phyloP scores from a whole-genome alignment of 306 rosid species.

The Trichosanthes cucumerina region DNA sequence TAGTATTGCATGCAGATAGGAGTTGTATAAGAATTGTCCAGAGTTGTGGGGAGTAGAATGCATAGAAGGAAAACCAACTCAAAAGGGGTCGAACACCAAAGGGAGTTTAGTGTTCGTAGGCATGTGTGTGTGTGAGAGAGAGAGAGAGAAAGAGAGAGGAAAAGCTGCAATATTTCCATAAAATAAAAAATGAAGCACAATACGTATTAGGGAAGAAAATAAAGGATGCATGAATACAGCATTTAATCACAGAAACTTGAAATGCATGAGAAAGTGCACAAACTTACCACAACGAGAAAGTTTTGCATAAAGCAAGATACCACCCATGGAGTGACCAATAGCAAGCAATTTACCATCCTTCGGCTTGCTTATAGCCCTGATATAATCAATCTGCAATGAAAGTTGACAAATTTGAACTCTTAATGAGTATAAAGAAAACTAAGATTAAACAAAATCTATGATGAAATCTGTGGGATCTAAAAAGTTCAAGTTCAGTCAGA shows the following conservation, averaged over 20 bases:
- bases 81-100: neutral
- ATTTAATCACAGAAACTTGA: neutral
- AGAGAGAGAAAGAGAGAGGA: neutral
- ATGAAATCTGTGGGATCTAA: neutral
- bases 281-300: conserved; percentile 74
- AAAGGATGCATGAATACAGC: neutral
- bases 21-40: neutral
- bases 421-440: conserved; percentile 7
- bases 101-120: neutral
- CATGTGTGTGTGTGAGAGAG: neutral
- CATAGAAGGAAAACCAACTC: neutral
- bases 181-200: neutral
- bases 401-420: conserved; percentile 13
- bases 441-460: neutral
- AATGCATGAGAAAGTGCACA: conserved; percentile 12
- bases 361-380: conserved; percentile 58
- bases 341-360: conserved; percentile 94
- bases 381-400: conserved; percentile 68
- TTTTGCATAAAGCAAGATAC: conserved; percentile 82
- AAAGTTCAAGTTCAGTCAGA: neutral
- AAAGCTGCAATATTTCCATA: neutral
- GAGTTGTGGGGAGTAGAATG: neutral
- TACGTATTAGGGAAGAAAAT: neutral
- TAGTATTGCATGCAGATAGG: neutral
- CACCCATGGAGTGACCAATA: conserved; percentile 99